These are phyloP conservation scores for Solioccasus polychromus DNA, from an alignment of 768 basidiomycete species.

Conservation along the genomic window DNA sequence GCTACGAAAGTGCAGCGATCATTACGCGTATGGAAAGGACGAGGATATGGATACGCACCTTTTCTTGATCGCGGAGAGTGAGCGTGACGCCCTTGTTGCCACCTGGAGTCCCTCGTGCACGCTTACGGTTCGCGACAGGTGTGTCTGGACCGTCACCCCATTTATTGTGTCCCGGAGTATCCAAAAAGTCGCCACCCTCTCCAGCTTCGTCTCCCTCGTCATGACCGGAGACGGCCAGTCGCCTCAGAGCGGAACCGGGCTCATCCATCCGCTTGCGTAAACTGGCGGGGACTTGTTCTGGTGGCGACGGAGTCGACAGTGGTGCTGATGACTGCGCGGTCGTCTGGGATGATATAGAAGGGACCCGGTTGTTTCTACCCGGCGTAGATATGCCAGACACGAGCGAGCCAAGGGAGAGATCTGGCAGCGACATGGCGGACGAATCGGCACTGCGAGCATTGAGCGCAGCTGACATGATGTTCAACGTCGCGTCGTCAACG, in stretches of 20 bases:
- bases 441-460: constrained; percentile 38
- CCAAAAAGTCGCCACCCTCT: constrained; percentile 45
- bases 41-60: constrained; percentile 46
- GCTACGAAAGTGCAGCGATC: constrained; percentile 43
- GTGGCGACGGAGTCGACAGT: constrained; percentile 50
- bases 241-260: constrained; percentile 37
- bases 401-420: constrained; percentile 59
- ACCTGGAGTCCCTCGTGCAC: constrained; percentile 28
- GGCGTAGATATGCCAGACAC: constrained; percentile 54
- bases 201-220: constrained; percentile 38
- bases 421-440: constrained; percentile 47
- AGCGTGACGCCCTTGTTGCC: constrained; percentile 45
- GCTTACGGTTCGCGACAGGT: constrained; percentile 48
- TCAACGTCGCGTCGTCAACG: background rate
- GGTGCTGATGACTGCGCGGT: constrained; percentile 53
- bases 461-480: constrained; percentile 43
- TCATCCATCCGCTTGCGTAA: constrained; percentile 41
- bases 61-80: constrained; percentile 94
- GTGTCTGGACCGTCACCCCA: constrained; percentile 53
- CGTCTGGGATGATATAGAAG: constrained; percentile 49
- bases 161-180: constrained; percentile 53
- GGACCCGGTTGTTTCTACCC: constrained; percentile 41
- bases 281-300: constrained; percentile 29
- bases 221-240: constrained; percentile 32
- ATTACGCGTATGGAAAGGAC: background rate